These are phyloP conservation scores for Grammothele lineata DNA, from an alignment of 768 basidiomycete genomes.

Conservation along the genomic window DNA sequence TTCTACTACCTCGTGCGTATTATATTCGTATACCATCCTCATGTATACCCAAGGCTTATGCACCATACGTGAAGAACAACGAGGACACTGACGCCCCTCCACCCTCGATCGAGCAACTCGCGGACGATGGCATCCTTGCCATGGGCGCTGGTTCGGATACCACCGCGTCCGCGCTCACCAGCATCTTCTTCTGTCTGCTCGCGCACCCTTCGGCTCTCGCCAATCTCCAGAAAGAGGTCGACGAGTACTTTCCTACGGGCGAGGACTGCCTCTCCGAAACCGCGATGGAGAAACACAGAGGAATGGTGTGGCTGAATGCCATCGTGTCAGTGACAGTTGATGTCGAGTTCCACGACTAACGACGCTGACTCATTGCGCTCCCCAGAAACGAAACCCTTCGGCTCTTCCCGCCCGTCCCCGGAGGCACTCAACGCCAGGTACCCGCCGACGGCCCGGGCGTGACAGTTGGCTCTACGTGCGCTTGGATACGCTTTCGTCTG, in stretches of 20 bases:
- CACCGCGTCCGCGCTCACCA: slow-evolving; percentile 20
- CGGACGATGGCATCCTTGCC: slow-evolving; percentile 17
- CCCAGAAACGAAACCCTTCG: neutral
- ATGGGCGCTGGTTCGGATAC: slow-evolving; percentile 31
- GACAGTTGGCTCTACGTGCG: neutral
- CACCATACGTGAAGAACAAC: slow-evolving; percentile 4
- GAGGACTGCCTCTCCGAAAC: slow-evolving; percentile 22
- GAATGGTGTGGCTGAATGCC: slow-evolving; percentile 32
- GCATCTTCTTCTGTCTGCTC: slow-evolving; percentile 23
- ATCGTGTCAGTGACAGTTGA: slow-evolving; percentile 23
- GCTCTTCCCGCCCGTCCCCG: neutral
- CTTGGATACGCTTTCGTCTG: neutral
- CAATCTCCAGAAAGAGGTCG: slow-evolving; percentile 24
- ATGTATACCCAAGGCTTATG: too few relatives aligned
- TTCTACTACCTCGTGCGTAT: slow-evolving; percentile 42
- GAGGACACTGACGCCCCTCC: slow-evolving; percentile 8
- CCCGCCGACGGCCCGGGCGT: neutral
- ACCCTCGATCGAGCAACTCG: neutral
- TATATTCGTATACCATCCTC: too few relatives aligned
- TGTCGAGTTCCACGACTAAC: neutral
- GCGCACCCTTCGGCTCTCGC: slow-evolving; percentile 10
- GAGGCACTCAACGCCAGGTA: neutral
- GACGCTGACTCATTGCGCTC: too few relatives aligned
- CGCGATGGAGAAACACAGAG: slow-evolving; percentile 8
- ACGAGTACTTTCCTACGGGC: slow-evolving; percentile 17